Percentiles rank a stretch among this genome's conserved stretches.
phyloP scores from a whole-genome alignment of 225 moss, liverwort and hornwort species.

The Lunularia cruciata region DNA sequence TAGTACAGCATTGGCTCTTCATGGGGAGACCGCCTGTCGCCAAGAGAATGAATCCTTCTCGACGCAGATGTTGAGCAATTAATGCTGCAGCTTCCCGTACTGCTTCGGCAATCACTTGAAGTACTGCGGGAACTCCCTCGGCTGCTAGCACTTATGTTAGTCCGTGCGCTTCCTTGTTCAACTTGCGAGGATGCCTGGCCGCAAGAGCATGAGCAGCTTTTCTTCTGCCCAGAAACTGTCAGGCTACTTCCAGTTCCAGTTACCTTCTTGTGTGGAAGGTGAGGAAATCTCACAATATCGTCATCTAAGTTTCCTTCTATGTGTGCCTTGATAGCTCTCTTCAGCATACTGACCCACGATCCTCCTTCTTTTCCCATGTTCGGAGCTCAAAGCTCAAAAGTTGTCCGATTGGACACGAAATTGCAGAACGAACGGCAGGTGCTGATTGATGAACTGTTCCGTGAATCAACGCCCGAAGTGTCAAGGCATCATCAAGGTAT shows the following conservation, averaged over 20 bases:
- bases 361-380: slow-evolving; percentile 10
- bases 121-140: slow-evolving; percentile 1
- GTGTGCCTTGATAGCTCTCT: neutral
- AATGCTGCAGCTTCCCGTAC: slow-evolving; percentile 10
- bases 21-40: slow-evolving; percentile 5
- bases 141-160: neutral
- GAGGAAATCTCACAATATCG: slow-evolving; percentile 12
- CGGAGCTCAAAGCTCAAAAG: neutral
- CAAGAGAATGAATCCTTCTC: neutral
- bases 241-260: too few species aligned
- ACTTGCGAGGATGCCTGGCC: neutral
- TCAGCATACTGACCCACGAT: neutral
- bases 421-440: neutral
- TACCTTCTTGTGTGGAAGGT: slow-evolving; percentile 16
- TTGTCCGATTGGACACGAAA: neutral
- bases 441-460: neutral
- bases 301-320: slow-evolving; percentile 14
- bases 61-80: neutral
- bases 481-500: too few species aligned
- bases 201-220: slow-evolving; percentile 1
- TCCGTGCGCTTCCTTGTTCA: neutral
- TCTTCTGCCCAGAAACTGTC: neutral
- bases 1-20: slow-evolving; percentile 4
- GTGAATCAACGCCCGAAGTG: too few species aligned
- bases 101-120: neutral